phyloP scores from a whole-genome alignment of 768 basidiomycete species.

The Symmetrospora coprosmae region DNA sequence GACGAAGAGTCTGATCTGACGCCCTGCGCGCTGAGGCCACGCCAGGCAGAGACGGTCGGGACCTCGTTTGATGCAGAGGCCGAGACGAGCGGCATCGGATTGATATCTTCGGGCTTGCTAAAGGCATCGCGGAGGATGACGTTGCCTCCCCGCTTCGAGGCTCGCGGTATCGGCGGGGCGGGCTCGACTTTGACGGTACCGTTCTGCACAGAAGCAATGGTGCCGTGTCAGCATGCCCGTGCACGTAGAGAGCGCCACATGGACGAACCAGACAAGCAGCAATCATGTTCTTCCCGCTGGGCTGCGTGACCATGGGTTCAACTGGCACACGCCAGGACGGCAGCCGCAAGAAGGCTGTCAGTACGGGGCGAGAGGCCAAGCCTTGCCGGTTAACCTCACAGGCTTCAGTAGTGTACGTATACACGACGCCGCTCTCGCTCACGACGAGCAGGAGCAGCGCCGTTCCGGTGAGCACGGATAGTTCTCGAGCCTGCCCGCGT shows the following conservation, averaged over 20 bases:
- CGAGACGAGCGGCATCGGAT: too few relatives aligned
- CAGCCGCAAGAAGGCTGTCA: too few relatives aligned
- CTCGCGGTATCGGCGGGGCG: not conserved
- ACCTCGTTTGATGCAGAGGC: too few relatives aligned
- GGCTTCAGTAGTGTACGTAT: slow-evolving; percentile 11
- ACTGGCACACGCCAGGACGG: too few relatives aligned
- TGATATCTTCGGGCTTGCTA: too few relatives aligned
- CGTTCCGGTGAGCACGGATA: slow-evolving; percentile 2
- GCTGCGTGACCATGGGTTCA: slow-evolving; percentile 12
- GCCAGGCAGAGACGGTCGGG: too few relatives aligned
- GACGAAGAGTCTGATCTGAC: too few relatives aligned
- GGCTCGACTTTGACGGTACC: slow-evolving; percentile 2
- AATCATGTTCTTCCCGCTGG: slow-evolving; percentile 9
- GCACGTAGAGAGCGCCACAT: too few relatives aligned
- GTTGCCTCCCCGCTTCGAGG: not conserved
- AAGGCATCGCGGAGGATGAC: slow-evolving; percentile 9
- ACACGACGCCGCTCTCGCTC: slow-evolving; percentile 14
- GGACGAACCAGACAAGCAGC: slow-evolving; percentile 10
- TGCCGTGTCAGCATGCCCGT: too few relatives aligned
- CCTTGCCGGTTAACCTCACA: slow-evolving; percentile 9
- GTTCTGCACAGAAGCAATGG: not conserved
- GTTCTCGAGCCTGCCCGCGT: slow-evolving; percentile 8
- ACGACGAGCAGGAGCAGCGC: slow-evolving; percentile 13
- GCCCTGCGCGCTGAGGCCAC: too few relatives aligned
- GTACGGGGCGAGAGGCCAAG: too few relatives aligned